Conservation (phyloP, 495 filamentous ascomycete genomes). For the Aspergillus mulundensis region DNA sequence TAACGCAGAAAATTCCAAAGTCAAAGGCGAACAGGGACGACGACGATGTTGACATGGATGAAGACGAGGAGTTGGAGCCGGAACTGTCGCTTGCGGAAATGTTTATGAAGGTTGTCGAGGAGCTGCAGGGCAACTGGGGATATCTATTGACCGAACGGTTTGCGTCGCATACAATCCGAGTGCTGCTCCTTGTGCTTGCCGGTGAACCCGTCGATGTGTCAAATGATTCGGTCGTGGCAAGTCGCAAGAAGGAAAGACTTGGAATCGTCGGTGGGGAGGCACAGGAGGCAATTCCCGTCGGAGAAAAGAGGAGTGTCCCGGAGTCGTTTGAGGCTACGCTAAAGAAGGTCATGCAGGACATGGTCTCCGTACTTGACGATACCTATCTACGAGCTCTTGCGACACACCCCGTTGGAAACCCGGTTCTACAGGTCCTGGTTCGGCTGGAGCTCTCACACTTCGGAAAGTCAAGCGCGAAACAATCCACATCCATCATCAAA, state of each 20-base stretch:
- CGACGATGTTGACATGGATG: conserved; percentile 19
- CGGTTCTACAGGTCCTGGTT: conserved; percentile 79
- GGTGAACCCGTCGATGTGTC: conserved; percentile 69
- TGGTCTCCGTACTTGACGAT: conserved; percentile 63
- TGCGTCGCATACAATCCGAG: conserved; percentile 84
- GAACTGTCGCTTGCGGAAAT: conserved; percentile 73
- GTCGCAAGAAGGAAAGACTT: conserved; percentile 85
- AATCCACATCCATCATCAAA: conserved; percentile 55
- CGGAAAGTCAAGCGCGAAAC: conserved; percentile 58
- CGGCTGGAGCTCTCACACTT: conserved; percentile 75
- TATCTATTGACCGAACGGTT: conserved; percentile 82
- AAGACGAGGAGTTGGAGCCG: conserved; percentile 33
- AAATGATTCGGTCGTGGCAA: conserved; percentile 68
- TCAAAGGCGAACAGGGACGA: conserved; percentile 39
- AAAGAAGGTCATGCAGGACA: conserved; percentile 73
- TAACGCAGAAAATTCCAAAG: conserved; percentile 58
- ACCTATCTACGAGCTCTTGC: conserved; percentile 75
- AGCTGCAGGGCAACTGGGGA: conserved; percentile 78
- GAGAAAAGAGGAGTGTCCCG: conserved; percentile 59
- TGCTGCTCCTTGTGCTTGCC: conserved; percentile 79
- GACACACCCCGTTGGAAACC: conserved; percentile 83
- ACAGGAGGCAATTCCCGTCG: conserved; percentile 33
- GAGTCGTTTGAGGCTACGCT: conserved; percentile 69
- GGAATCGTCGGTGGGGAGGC: conserved; percentile 36
- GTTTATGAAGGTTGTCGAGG: conserved; percentile 75